Conservation (phyloP, 1,284 basidiomycete genomes). For the Phellinidium pouzarii region DNA sequence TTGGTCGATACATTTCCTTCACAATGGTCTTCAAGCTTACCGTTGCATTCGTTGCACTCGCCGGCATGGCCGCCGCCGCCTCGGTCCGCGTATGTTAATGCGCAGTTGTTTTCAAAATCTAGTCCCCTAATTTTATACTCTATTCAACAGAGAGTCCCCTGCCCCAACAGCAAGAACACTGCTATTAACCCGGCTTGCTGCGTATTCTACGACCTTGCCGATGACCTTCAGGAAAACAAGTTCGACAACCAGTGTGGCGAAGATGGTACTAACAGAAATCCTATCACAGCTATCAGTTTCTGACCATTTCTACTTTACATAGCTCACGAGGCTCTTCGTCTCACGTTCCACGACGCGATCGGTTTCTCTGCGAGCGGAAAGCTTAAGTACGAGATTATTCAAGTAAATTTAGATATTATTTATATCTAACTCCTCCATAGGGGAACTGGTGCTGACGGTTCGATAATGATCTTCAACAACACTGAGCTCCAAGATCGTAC, state of each 20-base stretch:
- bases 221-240: constrained; percentile 19
- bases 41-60: constrained; percentile 10
- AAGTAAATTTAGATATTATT: neutral
- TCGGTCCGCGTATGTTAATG: neutral
- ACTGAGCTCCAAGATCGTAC: constrained; percentile 12
- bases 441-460: constrained; percentile 20
- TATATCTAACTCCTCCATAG: neutral
- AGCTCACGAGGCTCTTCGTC: constrained; percentile 22
- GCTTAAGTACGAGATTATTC: neutral
- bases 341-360: constrained; percentile 26
- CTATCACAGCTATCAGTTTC: too few relatives aligned
- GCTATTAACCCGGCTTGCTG: constrained; percentile 21
- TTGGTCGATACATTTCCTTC: neutral
- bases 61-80: constrained; percentile 9
- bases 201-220: constrained; percentile 21
- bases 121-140: neutral
- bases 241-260: constrained; percentile 21
- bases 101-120: neutral
- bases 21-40: constrained; percentile 16
- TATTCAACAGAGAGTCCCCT: constrained; percentile 17
- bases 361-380: constrained; percentile 21
- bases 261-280: too few relatives aligned
- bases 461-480: constrained; percentile 17
- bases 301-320: neutral
- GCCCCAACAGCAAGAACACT: constrained; percentile 19